Evolutionary conservation across 192 early-diverging fungal genomes (phyloP).

Genomic region (Coemansia sp.): DNA sequence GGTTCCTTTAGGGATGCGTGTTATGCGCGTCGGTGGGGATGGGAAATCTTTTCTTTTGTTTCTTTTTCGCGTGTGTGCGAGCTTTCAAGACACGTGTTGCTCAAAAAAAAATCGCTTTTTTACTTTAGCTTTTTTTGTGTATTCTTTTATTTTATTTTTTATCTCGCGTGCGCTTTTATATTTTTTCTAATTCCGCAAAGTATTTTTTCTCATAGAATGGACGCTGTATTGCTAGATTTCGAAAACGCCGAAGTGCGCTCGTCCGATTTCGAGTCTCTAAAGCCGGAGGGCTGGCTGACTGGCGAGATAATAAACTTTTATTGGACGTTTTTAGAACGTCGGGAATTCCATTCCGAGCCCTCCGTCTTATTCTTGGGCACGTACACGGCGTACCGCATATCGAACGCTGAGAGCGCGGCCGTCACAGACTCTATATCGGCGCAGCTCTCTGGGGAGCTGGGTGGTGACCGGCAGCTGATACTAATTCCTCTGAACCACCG

Average conservation of each 20-base stretch:
- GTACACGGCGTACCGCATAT: slow-evolving; percentile 53
- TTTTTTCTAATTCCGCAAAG: slow-evolving; percentile 1
- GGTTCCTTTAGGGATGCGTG: background rate
- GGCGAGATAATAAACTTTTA: slow-evolving; percentile 57
- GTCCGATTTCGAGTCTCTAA: slow-evolving; percentile 49
- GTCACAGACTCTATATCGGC: slow-evolving; percentile 44
- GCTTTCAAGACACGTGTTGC: background rate
- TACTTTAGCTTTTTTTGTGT: background rate
- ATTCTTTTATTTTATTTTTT: slow-evolving; percentile 6
- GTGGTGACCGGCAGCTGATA: slow-evolving; percentile 30
- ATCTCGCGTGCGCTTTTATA: background rate
- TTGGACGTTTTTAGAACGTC: slow-evolving; percentile 50
- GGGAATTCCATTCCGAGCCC: slow-evolving; percentile 39
- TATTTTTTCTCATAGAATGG: background rate
- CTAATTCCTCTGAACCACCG: slow-evolving; percentile 52
- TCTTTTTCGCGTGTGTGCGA: background rate
- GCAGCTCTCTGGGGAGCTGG: slow-evolving; percentile 40
- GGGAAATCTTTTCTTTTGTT: background rate
- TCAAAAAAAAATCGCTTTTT: background rate
- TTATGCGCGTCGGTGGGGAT: background rate
- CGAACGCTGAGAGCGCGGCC: slow-evolving; percentile 41
- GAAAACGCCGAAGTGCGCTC: slow-evolving; percentile 47
- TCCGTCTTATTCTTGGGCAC: slow-evolving; percentile 48
- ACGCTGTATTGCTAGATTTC: slow-evolving; percentile 42
- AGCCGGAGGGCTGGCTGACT: slow-evolving; percentile 51